phyloP scores from a whole-genome alignment of 345 rosid genomes.

The Citrus hindsii region DNA sequence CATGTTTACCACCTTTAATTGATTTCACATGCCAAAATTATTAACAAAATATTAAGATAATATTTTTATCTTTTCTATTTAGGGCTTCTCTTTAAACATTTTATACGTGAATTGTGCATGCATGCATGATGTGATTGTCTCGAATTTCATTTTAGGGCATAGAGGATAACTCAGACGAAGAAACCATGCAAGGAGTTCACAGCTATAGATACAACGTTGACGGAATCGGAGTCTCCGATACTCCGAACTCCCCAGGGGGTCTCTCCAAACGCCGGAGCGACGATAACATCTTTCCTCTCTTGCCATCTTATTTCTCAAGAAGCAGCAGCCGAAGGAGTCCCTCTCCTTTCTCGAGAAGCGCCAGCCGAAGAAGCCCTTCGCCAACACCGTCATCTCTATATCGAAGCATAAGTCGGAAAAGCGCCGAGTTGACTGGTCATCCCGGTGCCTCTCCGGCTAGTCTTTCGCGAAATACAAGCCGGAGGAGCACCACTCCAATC shows the following conservation, averaged over 20 bases:
- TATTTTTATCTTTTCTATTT: background rate
- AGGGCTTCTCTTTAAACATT: background rate
- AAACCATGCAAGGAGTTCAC: conserved; percentile 33
- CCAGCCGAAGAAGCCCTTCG: conserved; percentile 31
- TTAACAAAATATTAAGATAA: too few relatives aligned
- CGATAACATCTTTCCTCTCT: conserved; percentile 22
- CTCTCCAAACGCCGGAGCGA: conserved; percentile 15
- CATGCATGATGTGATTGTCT: background rate
- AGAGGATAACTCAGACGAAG: conserved; percentile 14
- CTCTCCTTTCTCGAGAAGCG: conserved; percentile 33
- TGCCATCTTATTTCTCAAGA: conserved; percentile 32
- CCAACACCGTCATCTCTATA: conserved; percentile 16
- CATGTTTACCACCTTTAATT: background rate
- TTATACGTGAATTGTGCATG: background rate
- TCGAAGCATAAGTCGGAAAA: conserved; percentile 35
- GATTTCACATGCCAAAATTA: too few relatives aligned
- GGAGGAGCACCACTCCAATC: conserved; percentile 42
- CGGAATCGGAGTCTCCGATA: conserved; percentile 11
- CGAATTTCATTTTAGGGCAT: conserved; percentile 5
- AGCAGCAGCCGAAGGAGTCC: conserved; percentile 31
- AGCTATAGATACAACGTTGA: conserved; percentile 26
- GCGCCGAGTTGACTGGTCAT: conserved; percentile 25
- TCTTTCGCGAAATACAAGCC: conserved; percentile 37
- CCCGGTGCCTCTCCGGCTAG: conserved; percentile 8
- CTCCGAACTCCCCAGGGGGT: conserved; percentile 7